Evolutionary conservation across 1,139 yeast species (phyloP).

Genomic region (Diutina mesorugosa): DNA sequence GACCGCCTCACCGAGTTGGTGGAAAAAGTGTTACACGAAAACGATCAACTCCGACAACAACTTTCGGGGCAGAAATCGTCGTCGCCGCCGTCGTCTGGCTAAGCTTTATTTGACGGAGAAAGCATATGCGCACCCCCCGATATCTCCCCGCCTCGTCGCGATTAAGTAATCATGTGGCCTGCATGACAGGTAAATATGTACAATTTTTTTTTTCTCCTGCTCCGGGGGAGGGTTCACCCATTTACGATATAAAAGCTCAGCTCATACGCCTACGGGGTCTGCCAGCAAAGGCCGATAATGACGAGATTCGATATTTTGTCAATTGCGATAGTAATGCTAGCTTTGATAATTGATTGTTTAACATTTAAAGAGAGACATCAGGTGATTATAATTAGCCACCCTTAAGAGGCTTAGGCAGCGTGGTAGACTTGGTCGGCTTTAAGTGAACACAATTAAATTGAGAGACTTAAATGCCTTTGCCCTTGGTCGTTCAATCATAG

Average conservation of each 20-base stretch:
- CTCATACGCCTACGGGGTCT: background rate
- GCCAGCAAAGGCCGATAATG: background rate
- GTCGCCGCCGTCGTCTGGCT: no score
- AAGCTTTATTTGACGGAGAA: no score
- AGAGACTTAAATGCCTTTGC: no score
- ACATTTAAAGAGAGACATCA: no score
- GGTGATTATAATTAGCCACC: no score
- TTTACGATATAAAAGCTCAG: background rate
- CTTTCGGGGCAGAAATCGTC: background rate
- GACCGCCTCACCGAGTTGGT: constrained; percentile 32
- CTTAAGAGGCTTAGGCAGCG: no score
- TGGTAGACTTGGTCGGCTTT: no score
- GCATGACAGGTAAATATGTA: background rate
- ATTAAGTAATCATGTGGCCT: background rate
- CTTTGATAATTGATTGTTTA: no score
- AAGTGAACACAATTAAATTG: no score
- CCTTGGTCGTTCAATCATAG: no score
- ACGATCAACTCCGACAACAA: constrained; percentile 10
- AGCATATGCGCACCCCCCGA: background rate
- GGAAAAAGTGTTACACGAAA: constrained; percentile 29
- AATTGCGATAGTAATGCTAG: no score
- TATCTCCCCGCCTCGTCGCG: background rate
- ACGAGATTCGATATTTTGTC: no score
- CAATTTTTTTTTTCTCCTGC: background rate
- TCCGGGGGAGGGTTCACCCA: background rate